A percentile compares a stretch with the other conserved stretches of the same genome.
These are phyloP conservation scores for Leishmania martiniquensis DNA, from an alignment of 208 protist species.

Conservation along the genomic window DNA sequence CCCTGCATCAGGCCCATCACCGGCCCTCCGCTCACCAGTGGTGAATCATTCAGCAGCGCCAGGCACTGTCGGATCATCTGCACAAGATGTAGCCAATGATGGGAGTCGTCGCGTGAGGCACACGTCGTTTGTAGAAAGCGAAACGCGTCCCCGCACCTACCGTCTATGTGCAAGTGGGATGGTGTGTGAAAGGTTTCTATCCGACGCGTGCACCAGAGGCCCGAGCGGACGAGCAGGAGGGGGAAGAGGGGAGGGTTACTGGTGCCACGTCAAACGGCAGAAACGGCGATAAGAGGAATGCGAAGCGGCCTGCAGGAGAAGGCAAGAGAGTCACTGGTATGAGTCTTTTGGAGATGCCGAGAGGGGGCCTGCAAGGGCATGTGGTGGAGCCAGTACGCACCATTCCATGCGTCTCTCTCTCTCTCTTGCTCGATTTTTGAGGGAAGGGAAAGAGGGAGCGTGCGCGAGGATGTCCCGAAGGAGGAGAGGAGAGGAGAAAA, in stretches of 20 bases:
- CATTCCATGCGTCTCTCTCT: not conserved
- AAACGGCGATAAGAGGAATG: not conserved
- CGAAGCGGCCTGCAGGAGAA: not conserved
- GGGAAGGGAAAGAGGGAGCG: not conserved
- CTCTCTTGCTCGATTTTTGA: not conserved
- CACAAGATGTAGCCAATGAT: not conserved
- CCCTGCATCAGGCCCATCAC: conserved; percentile 6
- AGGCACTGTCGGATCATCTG: conserved; percentile 15
- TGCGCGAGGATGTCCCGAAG: not conserved
- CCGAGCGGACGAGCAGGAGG: conserved; percentile 1
- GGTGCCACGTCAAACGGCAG: not conserved
- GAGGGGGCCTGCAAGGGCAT: not conserved
- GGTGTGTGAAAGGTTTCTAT: not conserved
- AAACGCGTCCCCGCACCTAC: too few relatives aligned
- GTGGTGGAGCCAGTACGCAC: not conserved
- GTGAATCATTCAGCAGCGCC: conserved; percentile 11
- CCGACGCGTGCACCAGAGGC: not conserved
- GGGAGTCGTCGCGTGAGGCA: not conserved
- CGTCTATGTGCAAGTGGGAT: not conserved
- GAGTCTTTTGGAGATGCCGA: not conserved
- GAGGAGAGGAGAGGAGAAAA: not conserved
- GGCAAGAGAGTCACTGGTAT: not conserved
- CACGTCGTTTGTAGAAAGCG: not conserved
- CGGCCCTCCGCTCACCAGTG: conserved; percentile 12
- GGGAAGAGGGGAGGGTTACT: not conserved